phyloP scores from a whole-genome alignment of 148 eudicot genomes.

The Rhododendron mucronatum region DNA sequence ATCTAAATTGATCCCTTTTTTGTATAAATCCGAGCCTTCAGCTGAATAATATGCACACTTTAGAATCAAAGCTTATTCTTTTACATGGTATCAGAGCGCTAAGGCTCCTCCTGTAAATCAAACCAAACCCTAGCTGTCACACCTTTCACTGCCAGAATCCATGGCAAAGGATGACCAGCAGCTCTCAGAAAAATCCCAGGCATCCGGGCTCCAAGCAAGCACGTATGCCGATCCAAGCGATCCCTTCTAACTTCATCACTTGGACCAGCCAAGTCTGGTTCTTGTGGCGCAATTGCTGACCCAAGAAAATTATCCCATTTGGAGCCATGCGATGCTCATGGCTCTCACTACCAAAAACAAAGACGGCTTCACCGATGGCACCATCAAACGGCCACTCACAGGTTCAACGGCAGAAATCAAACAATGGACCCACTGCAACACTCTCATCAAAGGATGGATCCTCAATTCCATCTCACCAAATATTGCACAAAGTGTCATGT shows the following conservation, averaged over 20 bases:
- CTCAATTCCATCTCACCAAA: neutral
- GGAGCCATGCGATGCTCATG: neutral
- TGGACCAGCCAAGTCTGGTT: neutral
- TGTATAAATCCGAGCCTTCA: too few species aligned
- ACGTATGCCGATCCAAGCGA: neutral
- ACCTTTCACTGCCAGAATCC: neutral
- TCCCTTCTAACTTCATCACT: neutral
- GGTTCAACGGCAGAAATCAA: neutral
- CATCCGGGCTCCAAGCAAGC: neutral
- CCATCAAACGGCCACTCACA: neutral
- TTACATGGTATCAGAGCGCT: neutral
- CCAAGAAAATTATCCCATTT: neutral
- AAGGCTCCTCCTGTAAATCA: neutral
- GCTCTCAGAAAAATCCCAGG: neutral
- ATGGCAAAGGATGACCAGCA: neutral
- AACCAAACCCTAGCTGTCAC: neutral
- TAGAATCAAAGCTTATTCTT: too few species aligned
- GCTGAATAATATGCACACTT: too few species aligned
- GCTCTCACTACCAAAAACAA: neutral
- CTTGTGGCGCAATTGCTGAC: neutral
- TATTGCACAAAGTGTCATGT: neutral
- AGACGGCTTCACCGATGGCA: neutral
- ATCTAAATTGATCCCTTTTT: too few species aligned
- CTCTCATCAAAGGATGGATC: neutral
- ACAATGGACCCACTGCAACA: neutral